Evolutionary conservation across 306 rosid species (phyloP), one percentile per base, ranked within the genome.

Genomic region (Biancaea sappan): DNA sequence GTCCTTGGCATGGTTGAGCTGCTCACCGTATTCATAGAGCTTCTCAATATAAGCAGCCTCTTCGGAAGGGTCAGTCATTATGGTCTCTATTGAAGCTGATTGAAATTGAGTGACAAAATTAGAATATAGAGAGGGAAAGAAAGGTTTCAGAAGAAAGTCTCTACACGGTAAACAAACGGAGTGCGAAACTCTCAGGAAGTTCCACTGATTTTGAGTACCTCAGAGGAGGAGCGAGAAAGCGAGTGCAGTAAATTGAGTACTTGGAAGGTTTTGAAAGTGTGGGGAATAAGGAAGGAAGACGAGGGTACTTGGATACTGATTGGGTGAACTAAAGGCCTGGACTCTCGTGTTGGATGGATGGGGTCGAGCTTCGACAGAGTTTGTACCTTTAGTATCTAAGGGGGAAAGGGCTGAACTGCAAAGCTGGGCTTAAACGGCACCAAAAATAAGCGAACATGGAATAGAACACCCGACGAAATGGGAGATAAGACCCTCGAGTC

Each of bases 11-110:
- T 40, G 88, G 75, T 83, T 95, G 87, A 95, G 99, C 15, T 92
- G 90, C 86, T 95, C 97, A 48, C 97, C 97, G 80, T 87, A 90
- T 82, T 88, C 92, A 75, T 95, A 95, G 76, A 95, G 99, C 82
- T 90, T 89, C 83, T 92, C 98, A 83, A 95, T 95, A 85, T 77
- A 82, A 31, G 77, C 73, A 71, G 91, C 86, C 66, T 92, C 98
- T 80, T 84, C 87, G 68, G 97, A 82, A 75, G 91, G 73, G 57
- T 89, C 96, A 48, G 88, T 66, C 96, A 92, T 91, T 41, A 84
- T 63, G 69, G 72, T 53, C 51, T 78, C 74, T 31, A 60, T 25
- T n/a, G 77, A 79, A 64, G 73, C 71, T 60, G 74, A 73, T 81
- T 68, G 73, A 72, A 80, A 87, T 73, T 64, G 70, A 79, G 73